Evolutionary conservation across 1,139 yeast species (phyloP), one percentile per base, ranked within the genome.

Genomic region (Magnusiomyces fungicola): DNA sequence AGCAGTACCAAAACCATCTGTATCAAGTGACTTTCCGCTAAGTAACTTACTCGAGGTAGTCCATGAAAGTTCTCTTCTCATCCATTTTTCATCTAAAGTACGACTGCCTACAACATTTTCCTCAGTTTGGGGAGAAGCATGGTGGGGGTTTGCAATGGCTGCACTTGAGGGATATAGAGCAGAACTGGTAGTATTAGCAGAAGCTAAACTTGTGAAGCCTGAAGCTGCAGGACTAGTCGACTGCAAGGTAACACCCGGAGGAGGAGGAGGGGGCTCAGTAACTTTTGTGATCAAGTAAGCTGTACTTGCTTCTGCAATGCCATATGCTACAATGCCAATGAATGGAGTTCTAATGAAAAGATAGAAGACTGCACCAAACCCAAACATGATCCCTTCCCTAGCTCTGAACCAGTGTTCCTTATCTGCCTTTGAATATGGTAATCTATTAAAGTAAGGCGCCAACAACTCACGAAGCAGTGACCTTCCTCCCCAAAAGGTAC

Each of bases 351-450:
- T 64, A 50, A 78, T 63, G 40, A 77, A 58, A 45, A 69, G 55
- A 55, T 69, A 77, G 61, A 73, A 76, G 43, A 74, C 71, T n/a
- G 77, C 60, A 1, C 81, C 79, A 56, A 78, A 79, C 1, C 85
- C 85, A 56, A 76, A 75, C 42, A 80, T 63, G 19, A 78, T 70
- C 0, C 85, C 85, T 48, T 75, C 78, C 37, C 86, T 68, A 10
- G 81, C 73, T 21, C 69, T 68, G 49, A 71, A 64, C 86, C 86
- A 80, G 49, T 70, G 73, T 10, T 69, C 67, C 44, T 68, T 67
- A 49, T 78, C 79, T n/a, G 64, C 55, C 7, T 72, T 62, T 3
- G 66, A 56, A 52, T 79, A 74, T 9, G 78, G 75, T 21, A 78
- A 65, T 23, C 77, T 64, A 14, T 68, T 61, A 61, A 80, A 77